Evolutionary conservation across 148 eudicot species (phyloP), one percentile per base, ranked within the genome.

Genomic region (Hydrangea macrophylla): DNA sequence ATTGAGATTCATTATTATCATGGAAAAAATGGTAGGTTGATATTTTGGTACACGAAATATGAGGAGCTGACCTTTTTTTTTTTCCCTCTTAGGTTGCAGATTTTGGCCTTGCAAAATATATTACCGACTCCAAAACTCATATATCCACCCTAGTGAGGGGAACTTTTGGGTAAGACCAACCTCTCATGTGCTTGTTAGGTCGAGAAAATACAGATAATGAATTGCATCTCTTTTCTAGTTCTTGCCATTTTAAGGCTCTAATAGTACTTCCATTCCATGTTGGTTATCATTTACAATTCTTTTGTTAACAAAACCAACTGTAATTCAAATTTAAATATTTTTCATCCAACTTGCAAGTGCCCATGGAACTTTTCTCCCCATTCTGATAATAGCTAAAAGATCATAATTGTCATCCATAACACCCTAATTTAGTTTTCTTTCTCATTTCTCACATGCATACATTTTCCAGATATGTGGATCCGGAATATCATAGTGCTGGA

Each of bases 81-180:
- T 61, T 70, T n/a, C n/a, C n/a, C n/a, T 45, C 68, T 58, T 84
- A 94, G 99, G 99, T 94, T 77, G 96, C 99, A 27, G 99, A 94
- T 68, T 94, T 94, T 81, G 99, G 99, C 69, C 89, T 94, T 32
- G 97, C 99, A 42, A 94, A 91, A 84, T 54, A 91, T 44, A 62
- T 91, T 68, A 82, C 90, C 56, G 99, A 94, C 25, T 79, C 74
- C 60, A 82, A 89, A 65, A 95, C 99, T 70, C 99, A 95, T 70
- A 76, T 95, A 67, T 95, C 99, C 51, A 95, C 99, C 11, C 82
- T 96, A 42, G 99, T 95, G 70, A 95, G 91, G 99, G 99, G 97
- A 66, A 95, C 99, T 57, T 95, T 95, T 55, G 99, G 99, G 99
- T 95, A 82, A 40, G 91, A 71, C 25, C 64, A 32, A 22, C 70